Evolutionary conservation across 805 yeast species (phyloP), one percentile per base, ranked within the genome.

Genomic region (Metschnikowia dekortorum): DNA sequence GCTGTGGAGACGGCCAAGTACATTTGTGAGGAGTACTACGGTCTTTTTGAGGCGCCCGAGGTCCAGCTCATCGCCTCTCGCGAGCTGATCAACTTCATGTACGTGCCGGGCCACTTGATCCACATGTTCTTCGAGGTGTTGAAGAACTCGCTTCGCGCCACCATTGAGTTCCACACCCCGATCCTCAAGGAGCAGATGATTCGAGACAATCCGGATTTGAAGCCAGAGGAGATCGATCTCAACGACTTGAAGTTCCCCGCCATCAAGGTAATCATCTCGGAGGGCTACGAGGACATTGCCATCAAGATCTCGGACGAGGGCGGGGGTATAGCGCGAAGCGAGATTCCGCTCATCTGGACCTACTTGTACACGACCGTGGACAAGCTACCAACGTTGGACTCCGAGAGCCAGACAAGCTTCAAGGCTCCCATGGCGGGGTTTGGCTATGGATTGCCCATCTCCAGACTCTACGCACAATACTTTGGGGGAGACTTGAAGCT

Each of bases 381-480:
- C 58, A 78, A 82, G 47, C 79, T 86, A 6, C 92, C 92, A 0
- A 77, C 74, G 22, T 68, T 84, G 44, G 88, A 83, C 52, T 78
- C 80, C 2, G 85, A 82, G 38, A 74, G 76, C 55, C 82, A 81
- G 58, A 73, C 82, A 22, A 86, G 84, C 51, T 85, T 87, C 69
- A 80, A 81, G 63, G 96, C 96, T 0, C 97, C 96, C 51, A 85
- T 89, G 87, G 96, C 96, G 46, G 97, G 97, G 0, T 85, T 87
- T 57, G 97, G 97, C 30, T 91, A 89, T 61, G 96, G 97, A 0
- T 74, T 89, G 59, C 96, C 96, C 1, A 83, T 90, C 48, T 85
- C 94, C 44, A 70, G 96, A 51, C 74, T 89, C 36, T 90, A 90
- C 58, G 91, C 96, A 2, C 83, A 91, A 55, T 89, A 89, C 65